Evolutionary conservation across 2,329 filamentous ascomycete species (phyloP).

Genomic region (Scopulariopsis brevicaulis): DNA sequence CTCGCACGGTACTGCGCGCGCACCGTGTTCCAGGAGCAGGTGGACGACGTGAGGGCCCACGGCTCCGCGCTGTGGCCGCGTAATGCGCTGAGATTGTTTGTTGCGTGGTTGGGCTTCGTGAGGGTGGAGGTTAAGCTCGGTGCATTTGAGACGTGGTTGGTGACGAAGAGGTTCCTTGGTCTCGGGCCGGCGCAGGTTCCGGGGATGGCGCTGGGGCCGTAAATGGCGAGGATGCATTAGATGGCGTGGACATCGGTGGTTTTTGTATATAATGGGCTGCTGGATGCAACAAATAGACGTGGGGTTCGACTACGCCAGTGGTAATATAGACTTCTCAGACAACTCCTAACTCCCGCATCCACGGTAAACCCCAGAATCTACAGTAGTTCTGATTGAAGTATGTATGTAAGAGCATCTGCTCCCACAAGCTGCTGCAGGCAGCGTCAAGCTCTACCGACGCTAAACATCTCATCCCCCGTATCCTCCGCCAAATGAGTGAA

Average conservation of each 20-base stretch:
- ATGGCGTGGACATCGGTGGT: not conserved
- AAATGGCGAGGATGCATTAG: not conserved
- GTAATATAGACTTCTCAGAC: not conserved
- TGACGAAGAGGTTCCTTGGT: constrained; percentile 35
- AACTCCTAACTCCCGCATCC: not conserved
- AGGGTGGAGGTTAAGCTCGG: constrained; percentile 53
- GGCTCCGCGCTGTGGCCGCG: constrained; percentile 48
- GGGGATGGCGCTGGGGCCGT: not conserved
- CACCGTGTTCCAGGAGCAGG: constrained; percentile 53
- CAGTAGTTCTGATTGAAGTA: not conserved
- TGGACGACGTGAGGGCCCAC: constrained; percentile 40
- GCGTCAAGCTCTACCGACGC: not conserved
- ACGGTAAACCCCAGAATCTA: not conserved
- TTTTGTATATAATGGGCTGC: not conserved
- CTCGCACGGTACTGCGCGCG: constrained; percentile 56
- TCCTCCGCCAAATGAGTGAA: not conserved
- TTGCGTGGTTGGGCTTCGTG: constrained; percentile 46
- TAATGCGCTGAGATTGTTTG: constrained; percentile 41
- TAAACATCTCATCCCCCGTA: not conserved
- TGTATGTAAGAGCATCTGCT: not conserved
- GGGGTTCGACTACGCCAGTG: not conserved
- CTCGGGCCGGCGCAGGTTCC: constrained; percentile 1
- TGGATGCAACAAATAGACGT: not conserved
- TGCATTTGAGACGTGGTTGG: constrained; percentile 51
- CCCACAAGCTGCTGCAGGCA: not conserved